Evolutionary conservation across 2,329 filamentous ascomycete species (phyloP).

Genomic region (Neofusicoccum umdonicola): DNA sequence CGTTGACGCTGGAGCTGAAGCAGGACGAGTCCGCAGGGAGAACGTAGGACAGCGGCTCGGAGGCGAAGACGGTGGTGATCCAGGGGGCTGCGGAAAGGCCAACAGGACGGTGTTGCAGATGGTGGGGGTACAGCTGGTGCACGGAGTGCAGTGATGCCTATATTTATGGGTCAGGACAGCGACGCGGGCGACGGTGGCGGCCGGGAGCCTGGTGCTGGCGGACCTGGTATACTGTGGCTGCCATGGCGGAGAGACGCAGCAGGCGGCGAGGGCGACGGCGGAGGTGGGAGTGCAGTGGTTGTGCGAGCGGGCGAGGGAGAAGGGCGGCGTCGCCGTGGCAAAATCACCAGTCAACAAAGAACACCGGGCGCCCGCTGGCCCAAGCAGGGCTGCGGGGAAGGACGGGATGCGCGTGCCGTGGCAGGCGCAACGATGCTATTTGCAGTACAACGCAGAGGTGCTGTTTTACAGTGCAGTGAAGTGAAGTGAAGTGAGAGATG

Average conservation of each 20-base stretch:
- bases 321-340: background rate
- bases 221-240: background rate
- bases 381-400: background rate
- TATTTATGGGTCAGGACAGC: slow-evolving; percentile 5
- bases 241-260: background rate
- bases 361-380: slow-evolving; percentile 1
- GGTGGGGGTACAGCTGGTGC: background rate
- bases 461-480: background rate
- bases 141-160: slow-evolving; percentile 6
- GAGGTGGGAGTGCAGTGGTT: background rate
- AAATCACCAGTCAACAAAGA: background rate
- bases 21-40: background rate
- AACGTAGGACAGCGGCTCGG: background rate
- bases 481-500: no score
- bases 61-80: background rate
- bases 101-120: background rate
- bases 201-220: background rate
- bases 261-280: background rate
- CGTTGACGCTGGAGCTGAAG: background rate
- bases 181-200: background rate
- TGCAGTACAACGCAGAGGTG: background rate
- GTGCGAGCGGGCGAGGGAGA: background rate
- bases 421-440: background rate
- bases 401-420: background rate
- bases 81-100: background rate